These are phyloP conservation scores for Lenzites betulinus DNA, from an alignment of 768 basidiomycete genomes.

Conservation along the genomic window DNA sequence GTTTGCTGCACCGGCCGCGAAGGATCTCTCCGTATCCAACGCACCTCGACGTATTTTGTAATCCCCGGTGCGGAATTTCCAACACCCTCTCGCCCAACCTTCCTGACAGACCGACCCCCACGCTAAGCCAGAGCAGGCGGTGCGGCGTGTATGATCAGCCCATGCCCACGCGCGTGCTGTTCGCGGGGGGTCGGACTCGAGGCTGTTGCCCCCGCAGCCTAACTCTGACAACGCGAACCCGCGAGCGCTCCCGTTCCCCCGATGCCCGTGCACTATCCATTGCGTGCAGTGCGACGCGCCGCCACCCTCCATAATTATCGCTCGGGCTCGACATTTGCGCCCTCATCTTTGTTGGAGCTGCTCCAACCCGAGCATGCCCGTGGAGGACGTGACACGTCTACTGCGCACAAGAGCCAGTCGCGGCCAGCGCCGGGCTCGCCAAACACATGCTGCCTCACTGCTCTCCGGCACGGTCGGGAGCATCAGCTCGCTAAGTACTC, in stretches of 20 bases:
- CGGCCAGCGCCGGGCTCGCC: neutral
- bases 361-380: too few species aligned
- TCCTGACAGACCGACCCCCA: neutral
- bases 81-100: neutral
- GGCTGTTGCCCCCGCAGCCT: conserved; percentile 3
- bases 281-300: too few species aligned
- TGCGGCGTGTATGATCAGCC: neutral
- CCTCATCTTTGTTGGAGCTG: too few species aligned
- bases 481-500: neutral
- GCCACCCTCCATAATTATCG: too few species aligned
- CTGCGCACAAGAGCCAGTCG: too few species aligned
- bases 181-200: neutral
- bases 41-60: neutral
- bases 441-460: neutral
- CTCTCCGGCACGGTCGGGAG: neutral
- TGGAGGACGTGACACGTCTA: too few species aligned
- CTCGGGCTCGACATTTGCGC: too few species aligned
- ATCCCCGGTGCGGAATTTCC: neutral
- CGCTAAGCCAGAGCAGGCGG: too few species aligned
- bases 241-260: neutral
- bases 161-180: neutral
- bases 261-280: too few species aligned
- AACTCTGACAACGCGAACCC: neutral
- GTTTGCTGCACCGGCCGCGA: too few species aligned
- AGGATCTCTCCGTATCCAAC: too few species aligned